Percentiles rank a stretch among this genome's conserved stretches.
Evolutionary conservation across 805 yeast genomes (phyloP).

Genomic region (Wickerhamomyces kurtzmanii): DNA sequence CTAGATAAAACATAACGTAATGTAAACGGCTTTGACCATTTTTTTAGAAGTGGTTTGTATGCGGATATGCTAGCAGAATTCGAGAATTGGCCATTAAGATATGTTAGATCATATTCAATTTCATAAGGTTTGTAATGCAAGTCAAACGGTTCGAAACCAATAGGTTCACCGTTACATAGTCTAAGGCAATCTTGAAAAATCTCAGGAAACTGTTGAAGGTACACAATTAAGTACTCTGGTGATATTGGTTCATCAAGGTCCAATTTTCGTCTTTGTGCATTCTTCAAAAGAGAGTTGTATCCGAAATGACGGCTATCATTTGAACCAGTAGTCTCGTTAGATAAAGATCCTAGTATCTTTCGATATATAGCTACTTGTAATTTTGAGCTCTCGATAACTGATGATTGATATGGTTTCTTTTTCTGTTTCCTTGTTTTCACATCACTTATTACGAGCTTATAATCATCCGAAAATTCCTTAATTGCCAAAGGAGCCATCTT

Average conservation of each 20-base stretch:
- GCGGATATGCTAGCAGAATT: not conserved
- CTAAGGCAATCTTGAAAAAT: constrained; percentile 31
- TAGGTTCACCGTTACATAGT: constrained; percentile 33
- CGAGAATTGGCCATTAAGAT: constrained; percentile 4
- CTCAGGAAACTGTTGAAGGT: constrained; percentile 26
- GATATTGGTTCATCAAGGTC: constrained; percentile 40
- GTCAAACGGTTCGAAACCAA: constrained; percentile 35
- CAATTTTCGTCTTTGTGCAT: constrained; percentile 34
- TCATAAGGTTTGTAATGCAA: constrained; percentile 2
- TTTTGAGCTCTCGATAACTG: constrained; percentile 39
- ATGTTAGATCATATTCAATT: constrained; percentile 9
- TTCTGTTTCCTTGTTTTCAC: constrained; percentile 47
- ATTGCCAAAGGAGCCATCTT: constrained; percentile 7
- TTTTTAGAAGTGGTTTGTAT: constrained; percentile 19
- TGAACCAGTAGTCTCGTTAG: constrained; percentile 19
- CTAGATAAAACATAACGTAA: constrained; percentile 46
- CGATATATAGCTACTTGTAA: constrained; percentile 56
- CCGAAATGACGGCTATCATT: no score
- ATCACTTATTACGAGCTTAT: constrained; percentile 34
- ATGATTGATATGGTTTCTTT: constrained; percentile 35
- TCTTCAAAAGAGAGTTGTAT: constrained; percentile 33
- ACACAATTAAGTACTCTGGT: constrained; percentile 25
- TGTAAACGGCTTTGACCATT: constrained; percentile 50
- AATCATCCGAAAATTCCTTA: constrained; percentile 6
- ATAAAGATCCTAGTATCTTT: constrained; percentile 30